Conservation (phyloP, 495 filamentous ascomycete genomes). For the Neurospora pannonica region DNA sequence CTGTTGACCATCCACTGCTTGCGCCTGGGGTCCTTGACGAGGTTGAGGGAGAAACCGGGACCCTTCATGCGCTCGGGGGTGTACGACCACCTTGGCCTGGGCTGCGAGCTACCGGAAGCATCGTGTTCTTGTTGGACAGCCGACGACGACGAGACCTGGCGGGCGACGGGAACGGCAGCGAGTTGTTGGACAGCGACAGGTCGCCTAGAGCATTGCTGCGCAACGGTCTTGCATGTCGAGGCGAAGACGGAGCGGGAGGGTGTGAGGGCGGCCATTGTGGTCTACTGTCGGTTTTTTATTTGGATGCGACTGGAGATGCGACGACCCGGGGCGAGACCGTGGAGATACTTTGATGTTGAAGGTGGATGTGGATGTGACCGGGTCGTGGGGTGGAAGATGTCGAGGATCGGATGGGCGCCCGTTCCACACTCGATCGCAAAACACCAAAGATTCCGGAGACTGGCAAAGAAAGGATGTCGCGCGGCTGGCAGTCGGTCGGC, state of each 20-base stretch:
- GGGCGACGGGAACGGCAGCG: slow-evolving; percentile 2
- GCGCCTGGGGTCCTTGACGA: slow-evolving; percentile 36
- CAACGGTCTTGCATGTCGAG: slow-evolving; percentile 10
- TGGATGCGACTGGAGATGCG: background rate
- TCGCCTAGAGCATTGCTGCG: slow-evolving; percentile 9
- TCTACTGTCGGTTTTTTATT: background rate
- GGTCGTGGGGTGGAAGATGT: background rate
- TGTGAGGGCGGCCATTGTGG: slow-evolving; percentile 19
- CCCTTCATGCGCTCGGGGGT: slow-evolving; percentile 71
- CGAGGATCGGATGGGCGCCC: background rate
- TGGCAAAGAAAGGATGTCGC: background rate
- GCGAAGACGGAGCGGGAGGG: slow-evolving; percentile 19
- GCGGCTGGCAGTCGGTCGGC: background rate
- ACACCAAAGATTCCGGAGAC: background rate
- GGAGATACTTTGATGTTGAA: background rate
- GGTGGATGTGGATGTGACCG: background rate
- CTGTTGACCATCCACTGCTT: slow-evolving; percentile 60
- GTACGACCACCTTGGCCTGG: slow-evolving; percentile 65
- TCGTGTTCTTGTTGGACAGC: slow-evolving; percentile 1
- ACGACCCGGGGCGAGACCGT: background rate
- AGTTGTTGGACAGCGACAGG: slow-evolving; percentile 5
- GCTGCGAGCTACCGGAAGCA: background rate
- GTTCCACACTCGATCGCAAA: background rate
- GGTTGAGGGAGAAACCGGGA: slow-evolving; percentile 48
- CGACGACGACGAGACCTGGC: slow-evolving; percentile 14